A percentile compares a stretch with the other conserved stretches of the same genome.
Evolutionary conservation across 768 basidiomycete genomes (phyloP).

Genomic region (Termitomyces heimii): DNA sequence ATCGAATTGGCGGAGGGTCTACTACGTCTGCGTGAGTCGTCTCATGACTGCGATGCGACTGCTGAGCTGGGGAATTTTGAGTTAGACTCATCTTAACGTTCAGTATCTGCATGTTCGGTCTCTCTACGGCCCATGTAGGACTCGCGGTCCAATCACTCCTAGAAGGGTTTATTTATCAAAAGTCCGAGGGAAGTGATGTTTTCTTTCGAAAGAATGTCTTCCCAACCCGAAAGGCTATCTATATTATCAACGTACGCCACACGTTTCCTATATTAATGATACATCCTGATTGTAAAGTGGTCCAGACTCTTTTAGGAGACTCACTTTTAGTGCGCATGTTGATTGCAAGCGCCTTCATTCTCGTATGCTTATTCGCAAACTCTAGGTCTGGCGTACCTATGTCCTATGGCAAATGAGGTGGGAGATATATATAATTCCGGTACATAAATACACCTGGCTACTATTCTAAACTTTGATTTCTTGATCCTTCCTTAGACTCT

Average conservation of each 20-base stretch:
- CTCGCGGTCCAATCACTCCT: conserved; percentile 20
- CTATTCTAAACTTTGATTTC: neutral
- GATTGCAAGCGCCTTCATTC: neutral
- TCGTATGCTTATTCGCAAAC: neutral
- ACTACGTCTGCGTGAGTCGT: conserved; percentile 14
- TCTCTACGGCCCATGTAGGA: conserved; percentile 21
- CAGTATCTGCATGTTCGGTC: conserved; percentile 19
- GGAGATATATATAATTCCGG: conserved; percentile 15
- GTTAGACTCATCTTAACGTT: conserved; percentile 16
- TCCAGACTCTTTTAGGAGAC: conserved; percentile 21
- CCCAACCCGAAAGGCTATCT: conserved; percentile 21
- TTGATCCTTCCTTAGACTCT: conserved; percentile 4
- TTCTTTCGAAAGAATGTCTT: conserved; percentile 23
- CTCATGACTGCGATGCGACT: too few species aligned
- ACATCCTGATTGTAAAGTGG: neutral
- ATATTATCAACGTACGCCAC: conserved; percentile 20
- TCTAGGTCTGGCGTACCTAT: conserved; percentile 22
- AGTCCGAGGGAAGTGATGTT: conserved; percentile 11
- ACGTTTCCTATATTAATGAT: neutral
- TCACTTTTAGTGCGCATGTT: conserved; percentile 15
- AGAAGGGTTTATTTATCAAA: conserved; percentile 19
- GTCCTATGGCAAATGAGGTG: conserved; percentile 19
- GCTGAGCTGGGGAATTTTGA: neutral
- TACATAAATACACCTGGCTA: conserved; percentile 2
- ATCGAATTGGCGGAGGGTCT: conserved; percentile 8